A percentile compares a stretch with the other conserved stretches of the same genome.
These are phyloP conservation scores for Claviceps maximensis DNA, from an alignment of 2,329 filamentous ascomycete genomes.

Conservation along the genomic window DNA sequence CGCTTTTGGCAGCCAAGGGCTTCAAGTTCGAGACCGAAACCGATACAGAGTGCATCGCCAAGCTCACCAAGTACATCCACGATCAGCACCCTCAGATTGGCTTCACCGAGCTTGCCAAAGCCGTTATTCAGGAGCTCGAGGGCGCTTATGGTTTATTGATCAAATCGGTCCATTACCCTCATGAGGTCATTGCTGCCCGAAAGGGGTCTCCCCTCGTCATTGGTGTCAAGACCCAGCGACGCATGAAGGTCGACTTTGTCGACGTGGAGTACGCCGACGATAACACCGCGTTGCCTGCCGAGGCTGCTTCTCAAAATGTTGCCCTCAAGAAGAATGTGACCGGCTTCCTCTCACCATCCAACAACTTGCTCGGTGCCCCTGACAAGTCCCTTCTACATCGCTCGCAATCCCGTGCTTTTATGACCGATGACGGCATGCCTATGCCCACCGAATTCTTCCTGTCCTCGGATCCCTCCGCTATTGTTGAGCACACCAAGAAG, in stretches of 20 bases:
- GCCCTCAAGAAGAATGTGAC: constrained; percentile 80
- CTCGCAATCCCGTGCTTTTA: constrained; percentile 95
- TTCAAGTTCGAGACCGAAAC: constrained; percentile 99
- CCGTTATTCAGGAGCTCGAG: constrained; percentile 95
- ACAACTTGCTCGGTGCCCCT: constrained; percentile 61
- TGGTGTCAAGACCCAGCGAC: constrained; percentile 90
- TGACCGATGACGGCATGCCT: constrained; percentile 94
- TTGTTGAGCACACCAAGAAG: constrained; percentile 99
- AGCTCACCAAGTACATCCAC: constrained; percentile 96
- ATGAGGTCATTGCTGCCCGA: constrained; percentile 93
- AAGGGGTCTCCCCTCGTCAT: constrained; percentile 98
- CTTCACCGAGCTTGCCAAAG: constrained; percentile 93
- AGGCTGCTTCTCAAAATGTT: constrained; percentile 90
- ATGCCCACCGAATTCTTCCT: constrained; percentile 99
- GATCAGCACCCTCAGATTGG: constrained; percentile 88
- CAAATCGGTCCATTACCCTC: constrained; percentile 97
- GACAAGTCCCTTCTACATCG: constrained; percentile 98
- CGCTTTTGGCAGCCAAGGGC: constrained; percentile 81
- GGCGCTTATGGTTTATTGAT: constrained; percentile 93
- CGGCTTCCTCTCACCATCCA: constrained; percentile 51
- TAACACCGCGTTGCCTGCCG: constrained; percentile 68
- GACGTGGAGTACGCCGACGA: constrained; percentile 96
- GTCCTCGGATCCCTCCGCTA: constrained; percentile 94
- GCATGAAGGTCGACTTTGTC: constrained; percentile 99
- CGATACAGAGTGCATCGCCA: constrained; percentile 98